A percentile compares a stretch with the other conserved stretches of the same genome.
Conservation (phyloP, 208 protist genomes). For the Trypanosoma lewisi region DNA sequence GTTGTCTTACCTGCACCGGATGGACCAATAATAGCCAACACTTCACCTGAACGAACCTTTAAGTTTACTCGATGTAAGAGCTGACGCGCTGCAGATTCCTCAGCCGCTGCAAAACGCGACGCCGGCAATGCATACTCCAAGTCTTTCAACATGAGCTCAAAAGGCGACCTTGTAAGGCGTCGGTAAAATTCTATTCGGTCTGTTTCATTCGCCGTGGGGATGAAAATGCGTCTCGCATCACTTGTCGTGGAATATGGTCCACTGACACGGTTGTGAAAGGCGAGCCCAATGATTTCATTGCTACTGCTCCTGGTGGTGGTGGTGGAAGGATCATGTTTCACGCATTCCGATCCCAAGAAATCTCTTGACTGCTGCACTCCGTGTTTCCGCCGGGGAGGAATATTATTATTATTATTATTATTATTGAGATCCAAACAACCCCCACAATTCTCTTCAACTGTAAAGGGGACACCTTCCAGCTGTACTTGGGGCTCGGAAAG, state of each 20-base stretch:
- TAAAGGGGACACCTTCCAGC: neutral
- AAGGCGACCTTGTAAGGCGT: constrained; percentile 35
- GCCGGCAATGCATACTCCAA: constrained; percentile 57
- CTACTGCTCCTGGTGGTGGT: neutral
- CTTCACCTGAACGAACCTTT: constrained; percentile 69
- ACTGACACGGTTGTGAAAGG: neutral
- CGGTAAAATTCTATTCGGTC: constrained; percentile 38
- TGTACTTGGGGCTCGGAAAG: constrained; percentile 8
- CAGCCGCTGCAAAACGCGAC: constrained; percentile 40
- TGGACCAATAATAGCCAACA: constrained; percentile 88
- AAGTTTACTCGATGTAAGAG: constrained; percentile 83
- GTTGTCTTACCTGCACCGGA: constrained; percentile 91
- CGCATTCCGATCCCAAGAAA: neutral
- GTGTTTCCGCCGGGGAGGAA: neutral
- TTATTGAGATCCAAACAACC: no score
- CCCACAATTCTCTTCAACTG: neutral
- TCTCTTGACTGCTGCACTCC: neutral
- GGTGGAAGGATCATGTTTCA: neutral
- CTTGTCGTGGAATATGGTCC: neutral
- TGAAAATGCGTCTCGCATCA: constrained; percentile 22
- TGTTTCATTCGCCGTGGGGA: constrained; percentile 27
- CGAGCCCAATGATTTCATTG: constrained; percentile 4
- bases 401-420: neutral
- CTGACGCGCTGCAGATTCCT: constrained; percentile 26
- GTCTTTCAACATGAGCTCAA: constrained; percentile 53